phyloP scores from a whole-genome alignment of 345 rosid species.

The Gossypium herbaceum region DNA sequence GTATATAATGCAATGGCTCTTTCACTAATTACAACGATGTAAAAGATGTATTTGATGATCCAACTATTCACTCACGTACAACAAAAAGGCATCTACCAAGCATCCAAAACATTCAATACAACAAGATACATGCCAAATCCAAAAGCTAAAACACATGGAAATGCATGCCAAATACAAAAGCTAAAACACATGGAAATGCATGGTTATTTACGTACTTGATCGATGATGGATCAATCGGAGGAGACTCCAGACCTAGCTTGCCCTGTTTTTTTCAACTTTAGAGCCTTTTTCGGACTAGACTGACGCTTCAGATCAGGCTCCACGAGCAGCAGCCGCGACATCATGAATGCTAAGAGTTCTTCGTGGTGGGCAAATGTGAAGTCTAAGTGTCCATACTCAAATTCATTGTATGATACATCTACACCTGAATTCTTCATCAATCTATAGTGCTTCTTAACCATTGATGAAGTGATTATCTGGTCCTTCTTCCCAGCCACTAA shows the following conservation, averaged over 20 bases:
- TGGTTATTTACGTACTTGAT: background rate
- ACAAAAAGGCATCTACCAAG: constrained; percentile 11
- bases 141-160: constrained; percentile 7
- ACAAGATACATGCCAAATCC: constrained; percentile 18
- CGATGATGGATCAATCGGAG: background rate
- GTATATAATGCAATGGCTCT: background rate
- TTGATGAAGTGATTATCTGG: constrained; percentile 69
- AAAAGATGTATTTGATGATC: background rate
- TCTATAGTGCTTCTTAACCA: constrained; percentile 77
- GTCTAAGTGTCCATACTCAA: constrained; percentile 91
- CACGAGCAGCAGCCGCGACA: constrained; percentile 71
- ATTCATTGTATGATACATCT: constrained; percentile 65
- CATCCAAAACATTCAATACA: constrained; percentile 13
- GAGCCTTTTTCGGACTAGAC: constrained; percentile 35
- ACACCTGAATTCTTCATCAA: constrained; percentile 69
- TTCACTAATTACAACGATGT: constrained; percentile 7
- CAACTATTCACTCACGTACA: constrained; percentile 18
- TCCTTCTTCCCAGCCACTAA: constrained; percentile 85
- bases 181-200: constrained; percentile 9
- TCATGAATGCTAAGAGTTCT: constrained; percentile 72
- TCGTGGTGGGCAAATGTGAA: constrained; percentile 90
- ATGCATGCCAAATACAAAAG: constrained; percentile 20
- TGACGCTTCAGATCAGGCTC: constrained; percentile 36
- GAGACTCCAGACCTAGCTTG: background rate
- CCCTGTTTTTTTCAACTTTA: constrained; percentile 41